A percentile compares a stretch with the other conserved stretches of the same genome.
Evolutionary conservation across 257 asterid species (phyloP).

Genomic region (Solanum virginianum): DNA sequence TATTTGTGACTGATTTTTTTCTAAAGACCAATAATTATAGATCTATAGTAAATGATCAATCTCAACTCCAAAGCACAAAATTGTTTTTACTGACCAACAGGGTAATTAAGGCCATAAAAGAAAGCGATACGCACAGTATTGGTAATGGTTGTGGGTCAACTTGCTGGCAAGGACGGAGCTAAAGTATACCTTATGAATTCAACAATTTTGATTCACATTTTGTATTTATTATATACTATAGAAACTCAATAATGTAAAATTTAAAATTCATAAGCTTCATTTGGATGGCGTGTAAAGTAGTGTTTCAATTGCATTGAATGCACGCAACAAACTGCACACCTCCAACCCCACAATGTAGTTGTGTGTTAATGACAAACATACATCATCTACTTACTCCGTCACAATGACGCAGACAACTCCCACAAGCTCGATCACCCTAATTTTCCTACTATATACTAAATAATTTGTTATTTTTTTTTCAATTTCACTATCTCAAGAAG

Average conservation of each 20-base stretch:
- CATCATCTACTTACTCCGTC: background rate
- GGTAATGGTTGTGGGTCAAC: background rate
- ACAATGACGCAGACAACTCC: constrained; percentile 6
- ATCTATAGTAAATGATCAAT: no score
- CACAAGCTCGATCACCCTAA: background rate
- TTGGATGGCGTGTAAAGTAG: no score
- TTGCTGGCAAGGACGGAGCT: background rate
- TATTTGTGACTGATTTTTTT: background rate
- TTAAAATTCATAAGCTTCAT: no score
- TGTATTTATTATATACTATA: no score
- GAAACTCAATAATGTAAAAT: no score
- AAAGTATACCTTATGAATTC: no score
- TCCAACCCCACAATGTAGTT: constrained; percentile 16
- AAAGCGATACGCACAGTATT: background rate
- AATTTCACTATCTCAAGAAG: background rate
- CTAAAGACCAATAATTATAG: background rate
- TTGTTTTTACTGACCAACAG: no score
- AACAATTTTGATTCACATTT: no score
- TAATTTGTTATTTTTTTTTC: background rate
- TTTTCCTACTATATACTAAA: background rate
- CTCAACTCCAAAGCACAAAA: no score
- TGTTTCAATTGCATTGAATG: constrained; percentile 15
- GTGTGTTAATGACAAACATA: background rate
- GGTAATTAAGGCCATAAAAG: no score
- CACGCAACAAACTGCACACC: constrained; percentile 22